phyloP scores from a whole-genome alignment of 495 filamentous ascomycete species.

The Daldinia loculata region DNA sequence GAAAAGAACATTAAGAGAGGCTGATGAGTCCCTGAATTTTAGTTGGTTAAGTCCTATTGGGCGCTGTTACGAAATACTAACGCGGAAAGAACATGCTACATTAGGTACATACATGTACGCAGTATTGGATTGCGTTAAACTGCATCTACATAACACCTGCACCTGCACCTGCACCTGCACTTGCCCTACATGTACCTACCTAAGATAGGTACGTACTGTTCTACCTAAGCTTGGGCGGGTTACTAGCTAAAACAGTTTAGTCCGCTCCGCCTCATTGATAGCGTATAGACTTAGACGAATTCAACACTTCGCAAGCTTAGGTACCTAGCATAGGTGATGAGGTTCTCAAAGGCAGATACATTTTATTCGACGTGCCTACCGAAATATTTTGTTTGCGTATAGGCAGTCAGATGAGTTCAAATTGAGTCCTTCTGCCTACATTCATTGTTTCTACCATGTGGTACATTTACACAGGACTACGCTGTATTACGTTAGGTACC shows the following conservation, averaged over 20 bases:
- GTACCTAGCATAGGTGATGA: neutral
- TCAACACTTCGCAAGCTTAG: neutral
- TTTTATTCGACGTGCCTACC: neutral
- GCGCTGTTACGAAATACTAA: slow-evolving; percentile 28
- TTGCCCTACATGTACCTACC: no score
- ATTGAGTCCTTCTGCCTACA: neutral
- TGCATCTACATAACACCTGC: neutral
- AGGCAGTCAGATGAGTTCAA: neutral
- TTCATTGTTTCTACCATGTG: neutral
- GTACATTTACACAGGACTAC: neutral
- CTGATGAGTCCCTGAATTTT: slow-evolving; percentile 9
- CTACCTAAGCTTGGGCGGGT: slow-evolving; percentile 1
- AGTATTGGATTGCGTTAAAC: neutral
- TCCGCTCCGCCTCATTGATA: neutral
- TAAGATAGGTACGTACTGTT: neutral
- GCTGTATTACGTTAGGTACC: no score
- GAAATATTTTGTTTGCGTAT: slow-evolving; percentile 7
- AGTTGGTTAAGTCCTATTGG: slow-evolving; percentile 28
- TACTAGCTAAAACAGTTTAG: neutral
- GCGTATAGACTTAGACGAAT: neutral
- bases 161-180: neutral
- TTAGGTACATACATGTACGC: neutral
- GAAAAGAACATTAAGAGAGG: slow-evolving; percentile 8
- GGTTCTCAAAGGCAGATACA: neutral
- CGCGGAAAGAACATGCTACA: neutral